phyloP scores from a whole-genome alignment of 352 stramenopile genomes.

The Pythium diclinum region DNA sequence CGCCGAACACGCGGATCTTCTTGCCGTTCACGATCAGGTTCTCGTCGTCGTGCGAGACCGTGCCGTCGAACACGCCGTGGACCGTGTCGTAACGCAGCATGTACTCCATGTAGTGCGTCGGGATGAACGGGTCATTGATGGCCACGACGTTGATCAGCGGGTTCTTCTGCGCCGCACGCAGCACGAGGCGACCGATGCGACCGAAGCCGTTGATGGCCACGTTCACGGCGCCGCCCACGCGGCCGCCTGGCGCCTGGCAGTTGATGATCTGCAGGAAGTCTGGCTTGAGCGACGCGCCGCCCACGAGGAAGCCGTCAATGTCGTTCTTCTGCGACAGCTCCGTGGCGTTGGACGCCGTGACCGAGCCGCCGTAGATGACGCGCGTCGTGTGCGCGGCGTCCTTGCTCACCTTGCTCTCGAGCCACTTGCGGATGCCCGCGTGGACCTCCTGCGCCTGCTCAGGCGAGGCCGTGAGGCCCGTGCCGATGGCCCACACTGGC shows the following conservation, averaged over 20 bases:
- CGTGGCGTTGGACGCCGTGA: slow-evolving; percentile 48
- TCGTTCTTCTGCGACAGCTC: slow-evolving; percentile 54
- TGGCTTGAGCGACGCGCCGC: slow-evolving; percentile 91
- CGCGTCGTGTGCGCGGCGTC: slow-evolving; percentile 67
- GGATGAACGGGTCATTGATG: slow-evolving; percentile 64
- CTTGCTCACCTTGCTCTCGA: slow-evolving; percentile 51
- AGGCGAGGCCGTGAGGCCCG: slow-evolving; percentile 93
- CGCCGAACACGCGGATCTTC: slow-evolving; percentile 41
- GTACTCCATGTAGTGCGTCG: slow-evolving; percentile 80
- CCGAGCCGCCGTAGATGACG: slow-evolving; percentile 93
- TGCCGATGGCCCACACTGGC: slow-evolving; percentile 98
- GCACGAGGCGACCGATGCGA: slow-evolving; percentile 52
- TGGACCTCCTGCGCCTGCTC: slow-evolving; percentile 93
- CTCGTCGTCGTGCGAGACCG: slow-evolving; percentile 81
- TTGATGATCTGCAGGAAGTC: slow-evolving; percentile 89
- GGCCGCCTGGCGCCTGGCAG: no score
- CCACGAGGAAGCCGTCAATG: slow-evolving; percentile 93
- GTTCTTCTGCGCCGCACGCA: slow-evolving; percentile 44
- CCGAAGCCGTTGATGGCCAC: slow-evolving; percentile 37
- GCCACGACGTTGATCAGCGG: slow-evolving; percentile 46
- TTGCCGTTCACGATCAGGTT: slow-evolving; percentile 60
- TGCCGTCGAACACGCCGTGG: slow-evolving; percentile 90
- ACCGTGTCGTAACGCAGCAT: slow-evolving; percentile 97
- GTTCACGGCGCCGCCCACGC: no score
- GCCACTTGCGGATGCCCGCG: slow-evolving; percentile 79